Evolutionary conservation across 2,329 filamentous ascomycete species (phyloP), one percentile per base, ranked within the genome.

Genomic region (Truncatella angustata): DNA sequence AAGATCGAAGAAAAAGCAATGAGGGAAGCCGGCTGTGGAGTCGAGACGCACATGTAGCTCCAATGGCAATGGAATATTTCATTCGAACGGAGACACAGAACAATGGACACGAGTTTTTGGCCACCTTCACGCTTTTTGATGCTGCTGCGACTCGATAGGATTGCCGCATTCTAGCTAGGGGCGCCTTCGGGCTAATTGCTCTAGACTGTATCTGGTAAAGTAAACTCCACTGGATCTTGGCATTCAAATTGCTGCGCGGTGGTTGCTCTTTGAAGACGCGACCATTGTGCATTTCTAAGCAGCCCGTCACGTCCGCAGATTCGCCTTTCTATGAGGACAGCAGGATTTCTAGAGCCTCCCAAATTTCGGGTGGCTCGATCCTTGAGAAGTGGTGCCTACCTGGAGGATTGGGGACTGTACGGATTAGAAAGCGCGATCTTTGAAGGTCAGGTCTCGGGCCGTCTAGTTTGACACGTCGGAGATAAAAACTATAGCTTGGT

Each of bases 231-330:
- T 32, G 28, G 7, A 9, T 14, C 28, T 32, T 32, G 28, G 28
- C n/a, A n/a, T n/a, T n/a, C n/a, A n/a, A n/a, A n/a, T n/a, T n/a
- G n/a, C n/a, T n/a, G n/a, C n/a, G n/a, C n/a, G n/a, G n/a, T n/a
- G n/a, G n/a, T n/a, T n/a, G n/a, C n/a, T n/a, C n/a, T n/a, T n/a
- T n/a, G n/a, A n/a, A n/a, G n/a, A n/a, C n/a, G n/a, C n/a, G n/a
- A n/a, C n/a, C n/a, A 43, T 43, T 28, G 11, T 43, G 40, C 14
- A 43, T 43, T 43, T 43, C 40, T 43, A 43, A 43, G 40, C 40
- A 43, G 23, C 21, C 40, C 40, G 40, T 24, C 10, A 20, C 10
- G 21, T 16, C 7, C 10, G 20, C 21, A n/a, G 21, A 21, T 40
- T 21, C 18, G 14, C 14, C 37, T 21, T 12, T 21, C 18, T 12